Evolutionary conservation across 495 filamentous ascomycete genomes (phyloP).

Genomic region (Penicillium soppii): DNA sequence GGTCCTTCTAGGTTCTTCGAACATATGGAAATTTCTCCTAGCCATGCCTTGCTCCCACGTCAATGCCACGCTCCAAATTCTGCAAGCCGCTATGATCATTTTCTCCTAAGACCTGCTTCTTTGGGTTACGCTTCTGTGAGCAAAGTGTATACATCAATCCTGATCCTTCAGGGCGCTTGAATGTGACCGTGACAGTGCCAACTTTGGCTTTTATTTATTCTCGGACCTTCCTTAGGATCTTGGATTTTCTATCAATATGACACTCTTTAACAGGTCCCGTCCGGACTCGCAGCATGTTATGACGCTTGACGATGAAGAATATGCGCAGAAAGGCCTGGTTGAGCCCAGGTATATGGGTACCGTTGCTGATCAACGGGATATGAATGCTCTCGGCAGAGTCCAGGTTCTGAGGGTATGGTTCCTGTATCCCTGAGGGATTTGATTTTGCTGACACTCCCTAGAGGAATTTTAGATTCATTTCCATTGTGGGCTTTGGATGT

Average conservation of each 20-base stretch:
- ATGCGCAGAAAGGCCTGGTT: conserved; percentile 28
- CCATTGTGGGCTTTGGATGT: conserved; percentile 48
- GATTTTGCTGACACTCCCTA: conserved; percentile 17
- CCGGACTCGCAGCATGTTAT: conserved; percentile 15
- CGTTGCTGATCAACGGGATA: conserved; percentile 36
- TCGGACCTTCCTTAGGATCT: not conserved
- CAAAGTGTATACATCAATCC: not conserved
- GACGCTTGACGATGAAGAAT: conserved; percentile 24
- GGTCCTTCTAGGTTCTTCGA: not conserved
- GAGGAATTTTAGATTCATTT: conserved; percentile 51
- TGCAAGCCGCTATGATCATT: conserved; percentile 1
- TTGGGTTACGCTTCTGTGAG: conserved; percentile 9
- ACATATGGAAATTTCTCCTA: conserved; percentile 21
- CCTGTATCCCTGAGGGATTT: not conserved
- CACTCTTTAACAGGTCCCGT: conserved; percentile 2
- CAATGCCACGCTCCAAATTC: conserved; percentile 14
- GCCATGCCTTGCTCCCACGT: conserved; percentile 28
- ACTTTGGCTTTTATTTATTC: not conserved
- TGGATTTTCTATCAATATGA: conserved; percentile 11
- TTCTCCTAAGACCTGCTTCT: conserved; percentile 21
- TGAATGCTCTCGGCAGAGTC: conserved; percentile 42
- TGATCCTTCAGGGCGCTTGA: not conserved
- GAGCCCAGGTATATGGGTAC: conserved; percentile 44
- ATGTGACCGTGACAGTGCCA: too few species aligned
- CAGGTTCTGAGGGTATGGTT: conserved; percentile 41